Evolutionary conservation across 805 yeast species (phyloP), one percentile per base, ranked within the genome.

Genomic region (Suhomyces tanzawaensis): DNA sequence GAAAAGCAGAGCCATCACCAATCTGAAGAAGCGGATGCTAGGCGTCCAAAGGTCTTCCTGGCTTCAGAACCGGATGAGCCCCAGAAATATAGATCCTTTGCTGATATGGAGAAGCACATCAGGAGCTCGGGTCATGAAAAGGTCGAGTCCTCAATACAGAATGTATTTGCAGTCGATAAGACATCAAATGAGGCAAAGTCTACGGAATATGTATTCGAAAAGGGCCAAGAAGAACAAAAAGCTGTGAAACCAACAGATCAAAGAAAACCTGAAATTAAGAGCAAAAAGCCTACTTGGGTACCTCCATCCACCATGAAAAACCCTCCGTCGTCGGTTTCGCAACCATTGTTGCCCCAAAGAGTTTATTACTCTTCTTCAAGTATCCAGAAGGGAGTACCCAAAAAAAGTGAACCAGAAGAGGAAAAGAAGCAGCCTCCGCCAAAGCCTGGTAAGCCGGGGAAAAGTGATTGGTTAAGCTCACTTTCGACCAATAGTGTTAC

Each of bases 71-170:
- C n/a, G n/a, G n/a, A n/a, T n/a, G n/a, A n/a, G n/a, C n/a, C n/a
- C n/a, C 26, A 26, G 12, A 31, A 24, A 7, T 45, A 46, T 30
- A 33, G 47, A 15, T 51, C 60, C 7, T 58, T 58, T 34, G 28
- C 32, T 5, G 32, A 35, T 13, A 19, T 34, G 19, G 37, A 34
- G 27, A 19, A 34, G 3, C 2, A 19, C n/a, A 34, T 34, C 9
- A 34, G 19, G 13, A 16, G 19, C 12, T 8, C 14, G 8, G 28
- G 28, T 9, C n/a, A n/a, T 13, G 14, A 22, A 22, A 14, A 12
- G 18, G 21, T 9, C 14, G 18, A 9, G n/a, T n/a, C n/a, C n/a
- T n/a, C n/a, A n/a, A n/a, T n/a, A n/a, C n/a, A n/a, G n/a, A n/a
- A n/a, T n/a, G n/a, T 21, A 9, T 21, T 21, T 21, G 7, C 23